Conservation (phyloP, 148 eudicot species). For the Rhododendron henanense region DNA sequence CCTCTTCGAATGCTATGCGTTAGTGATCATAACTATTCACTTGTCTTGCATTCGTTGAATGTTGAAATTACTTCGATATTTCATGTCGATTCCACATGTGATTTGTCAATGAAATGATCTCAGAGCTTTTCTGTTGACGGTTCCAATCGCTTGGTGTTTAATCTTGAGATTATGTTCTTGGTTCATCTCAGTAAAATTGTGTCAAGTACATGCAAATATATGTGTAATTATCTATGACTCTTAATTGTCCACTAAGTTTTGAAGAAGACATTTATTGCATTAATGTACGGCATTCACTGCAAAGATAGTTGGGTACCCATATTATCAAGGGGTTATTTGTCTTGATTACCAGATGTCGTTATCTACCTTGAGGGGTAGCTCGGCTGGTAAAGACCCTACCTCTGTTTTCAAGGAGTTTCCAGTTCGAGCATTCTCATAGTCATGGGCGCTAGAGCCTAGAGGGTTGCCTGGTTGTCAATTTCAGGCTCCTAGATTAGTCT, state of each 20-base stretch:
- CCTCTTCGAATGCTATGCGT: background rate
- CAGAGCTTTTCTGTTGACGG: background rate
- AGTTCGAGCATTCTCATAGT: background rate
- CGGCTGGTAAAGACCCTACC: background rate
- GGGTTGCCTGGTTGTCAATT: background rate
- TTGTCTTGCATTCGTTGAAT: background rate
- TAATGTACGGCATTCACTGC: too few relatives aligned
- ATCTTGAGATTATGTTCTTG: background rate
- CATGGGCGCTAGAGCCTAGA: background rate
- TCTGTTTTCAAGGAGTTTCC: background rate
- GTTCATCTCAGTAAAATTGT: background rate
- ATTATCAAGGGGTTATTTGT: background rate
- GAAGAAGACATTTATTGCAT: background rate
- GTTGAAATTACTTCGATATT: background rate
- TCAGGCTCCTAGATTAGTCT: background rate
- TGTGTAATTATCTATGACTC: background rate
- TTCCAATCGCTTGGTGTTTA: background rate
- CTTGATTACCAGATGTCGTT: background rate
- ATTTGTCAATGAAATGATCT: background rate
- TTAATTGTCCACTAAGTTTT: background rate
- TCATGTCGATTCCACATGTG: background rate
- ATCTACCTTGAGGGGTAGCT: background rate
- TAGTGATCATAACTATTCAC: background rate
- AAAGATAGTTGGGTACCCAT: background rate
- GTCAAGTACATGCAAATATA: background rate